phyloP scores from a whole-genome alignment of 371 early-diverging fungal genomes.

The Mortierella sp. region DNA sequence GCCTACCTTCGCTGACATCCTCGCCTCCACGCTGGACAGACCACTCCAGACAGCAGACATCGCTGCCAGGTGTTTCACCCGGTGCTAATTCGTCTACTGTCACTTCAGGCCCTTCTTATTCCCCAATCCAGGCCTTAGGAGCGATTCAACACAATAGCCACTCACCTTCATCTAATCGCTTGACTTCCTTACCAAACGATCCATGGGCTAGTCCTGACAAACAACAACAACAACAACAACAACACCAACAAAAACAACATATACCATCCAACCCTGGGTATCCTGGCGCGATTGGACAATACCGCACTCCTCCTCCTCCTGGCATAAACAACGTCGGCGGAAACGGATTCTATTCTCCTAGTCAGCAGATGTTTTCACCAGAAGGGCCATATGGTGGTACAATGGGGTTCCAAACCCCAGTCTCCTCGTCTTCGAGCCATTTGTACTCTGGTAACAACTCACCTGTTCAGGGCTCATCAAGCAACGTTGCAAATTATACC shows the following conservation, averaged over 20 bases:
- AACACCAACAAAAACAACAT: not conserved
- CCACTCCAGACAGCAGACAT: slow-evolving; percentile 33
- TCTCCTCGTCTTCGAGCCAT: slow-evolving; percentile 20
- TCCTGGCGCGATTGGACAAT: slow-evolving; percentile 29
- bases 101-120: slow-evolving; percentile 19
- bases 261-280: slow-evolving; percentile 19
- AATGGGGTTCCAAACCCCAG: slow-evolving; percentile 32
- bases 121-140: slow-evolving; percentile 11
- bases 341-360: slow-evolving; percentile 35
- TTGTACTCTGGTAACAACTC: slow-evolving; percentile 44
- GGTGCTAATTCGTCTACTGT: not conserved
- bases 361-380: slow-evolving; percentile 34
- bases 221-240: slow-evolving; percentile 28
- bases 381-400: slow-evolving; percentile 46
- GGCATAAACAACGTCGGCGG: slow-evolving; percentile 23
- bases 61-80: slow-evolving; percentile 24
- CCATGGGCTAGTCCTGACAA: slow-evolving; percentile 46
- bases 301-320: slow-evolving; percentile 40
- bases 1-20: slow-evolving; percentile 30
- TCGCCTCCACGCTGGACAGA: slow-evolving; percentile 56
- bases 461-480: slow-evolving; percentile 36
- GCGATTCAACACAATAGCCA: slow-evolving; percentile 6
- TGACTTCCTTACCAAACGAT: slow-evolving; percentile 41
- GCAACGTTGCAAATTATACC: slow-evolving; percentile 19
- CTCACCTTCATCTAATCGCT: slow-evolving; percentile 26